These are phyloP conservation scores for Claviceps sp. DNA, from an alignment of 2,329 filamentous ascomycete genomes.

Conservation along the genomic window DNA sequence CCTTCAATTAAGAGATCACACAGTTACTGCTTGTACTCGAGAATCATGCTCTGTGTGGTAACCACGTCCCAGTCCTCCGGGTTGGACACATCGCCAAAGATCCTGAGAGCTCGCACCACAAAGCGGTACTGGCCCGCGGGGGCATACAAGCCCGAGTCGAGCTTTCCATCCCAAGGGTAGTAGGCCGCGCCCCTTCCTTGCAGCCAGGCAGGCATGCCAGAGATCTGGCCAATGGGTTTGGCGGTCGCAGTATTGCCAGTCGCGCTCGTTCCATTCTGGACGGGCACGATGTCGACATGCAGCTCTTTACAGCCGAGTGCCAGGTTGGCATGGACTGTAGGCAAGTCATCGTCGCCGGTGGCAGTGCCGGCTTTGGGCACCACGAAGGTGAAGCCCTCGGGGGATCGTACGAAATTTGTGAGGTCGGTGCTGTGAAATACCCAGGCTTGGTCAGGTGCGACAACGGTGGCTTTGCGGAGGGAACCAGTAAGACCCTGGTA, in stretches of 20 bases:
- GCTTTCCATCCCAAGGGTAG: slow-evolving; percentile 28
- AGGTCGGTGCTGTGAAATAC: slow-evolving; percentile 18
- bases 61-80: slow-evolving; percentile 30
- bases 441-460: slow-evolving; percentile 11
- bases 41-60: slow-evolving; percentile 28
- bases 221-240: slow-evolving; percentile 25
- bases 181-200: slow-evolving; percentile 3
- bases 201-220: slow-evolving; percentile 23
- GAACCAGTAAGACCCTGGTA: slow-evolving; percentile 26
- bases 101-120: slow-evolving; percentile 29
- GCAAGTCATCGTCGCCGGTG: slow-evolving; percentile 9
- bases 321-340: slow-evolving; percentile 14
- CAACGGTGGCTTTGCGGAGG: slow-evolving; percentile 14
- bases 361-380: slow-evolving; percentile 24
- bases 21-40: slow-evolving; percentile 22
- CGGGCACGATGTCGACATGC: slow-evolving; percentile 28
- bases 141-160: slow-evolving; percentile 30
- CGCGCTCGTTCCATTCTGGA: slow-evolving; percentile 6
- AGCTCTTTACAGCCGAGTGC: slow-evolving; percentile 30
- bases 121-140: slow-evolving; percentile 35
- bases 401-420: slow-evolving; percentile 6
- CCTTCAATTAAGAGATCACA: not conserved
- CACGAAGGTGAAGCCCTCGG: slow-evolving; percentile 23
- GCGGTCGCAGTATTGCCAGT: slow-evolving; percentile 22
- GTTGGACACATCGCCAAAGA: slow-evolving; percentile 32